Conservation (phyloP, 2,329 filamentous ascomycete species). For the Fusarium nematophilum region DNA sequence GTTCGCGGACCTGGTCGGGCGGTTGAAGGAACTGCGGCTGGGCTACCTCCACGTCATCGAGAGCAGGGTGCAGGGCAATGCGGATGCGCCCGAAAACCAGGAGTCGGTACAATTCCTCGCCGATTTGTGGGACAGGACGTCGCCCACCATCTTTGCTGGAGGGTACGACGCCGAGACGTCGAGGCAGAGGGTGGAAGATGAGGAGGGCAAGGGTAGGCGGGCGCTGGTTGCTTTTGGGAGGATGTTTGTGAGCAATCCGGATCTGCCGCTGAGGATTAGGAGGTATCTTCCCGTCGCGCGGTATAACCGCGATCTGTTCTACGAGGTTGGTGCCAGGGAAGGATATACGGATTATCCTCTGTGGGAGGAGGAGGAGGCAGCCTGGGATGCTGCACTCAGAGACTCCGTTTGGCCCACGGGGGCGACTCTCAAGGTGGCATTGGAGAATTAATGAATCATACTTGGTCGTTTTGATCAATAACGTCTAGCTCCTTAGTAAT, state of each 20-base stretch:
- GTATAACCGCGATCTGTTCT: constrained; percentile 46
- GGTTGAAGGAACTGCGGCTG: constrained; percentile 64
- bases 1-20: constrained; percentile 66
- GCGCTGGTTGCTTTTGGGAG: constrained; percentile 48
- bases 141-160: constrained; percentile 49
- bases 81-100: constrained; percentile 51
- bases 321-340: constrained; percentile 31
- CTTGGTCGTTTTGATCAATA: no score
- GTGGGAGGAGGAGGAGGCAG: no score
- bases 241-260: constrained; percentile 45
- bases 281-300: constrained; percentile 32
- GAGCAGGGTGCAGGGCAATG: constrained; percentile 59
- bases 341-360: constrained; percentile 45
- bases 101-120: constrained; percentile 48
- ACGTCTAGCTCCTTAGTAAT: no score
- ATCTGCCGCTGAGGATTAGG: constrained; percentile 34
- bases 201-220: constrained; percentile 40
- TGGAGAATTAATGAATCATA: no score
- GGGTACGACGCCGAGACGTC: constrained; percentile 46
- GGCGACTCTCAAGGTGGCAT: no score
- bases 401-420: no score
- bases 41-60: constrained; percentile 73
- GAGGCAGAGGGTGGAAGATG: constrained; percentile 41
- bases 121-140: constrained; percentile 41
- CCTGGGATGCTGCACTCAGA: no score